phyloP scores from a whole-genome alignment of 192 early-diverging fungal genomes.

The Linderina pennispora region DNA sequence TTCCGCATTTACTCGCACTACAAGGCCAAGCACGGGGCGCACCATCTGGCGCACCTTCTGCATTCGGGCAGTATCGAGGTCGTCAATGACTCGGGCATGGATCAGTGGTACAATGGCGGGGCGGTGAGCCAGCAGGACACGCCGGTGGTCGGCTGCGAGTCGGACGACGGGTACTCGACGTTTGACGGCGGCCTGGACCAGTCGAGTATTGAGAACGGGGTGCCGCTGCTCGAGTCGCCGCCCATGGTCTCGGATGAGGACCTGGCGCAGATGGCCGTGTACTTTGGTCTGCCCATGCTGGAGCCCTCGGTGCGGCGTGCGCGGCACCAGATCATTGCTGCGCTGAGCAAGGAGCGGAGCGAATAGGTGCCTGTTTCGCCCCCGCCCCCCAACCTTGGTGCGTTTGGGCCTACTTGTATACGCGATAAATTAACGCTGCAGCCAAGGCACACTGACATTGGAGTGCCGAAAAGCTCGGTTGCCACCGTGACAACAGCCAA shows the following conservation, averaged over 20 bases:
- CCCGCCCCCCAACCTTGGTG: no score
- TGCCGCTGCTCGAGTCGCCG: conserved; percentile 18
- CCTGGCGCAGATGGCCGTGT: conserved; percentile 30
- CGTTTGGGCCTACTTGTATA: no score
- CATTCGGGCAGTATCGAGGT: conserved; percentile 28
- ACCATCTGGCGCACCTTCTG: conserved; percentile 31
- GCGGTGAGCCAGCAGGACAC: neutral
- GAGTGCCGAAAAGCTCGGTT: no score
- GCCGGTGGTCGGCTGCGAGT: conserved; percentile 2
- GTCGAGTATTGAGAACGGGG: conserved; percentile 21
- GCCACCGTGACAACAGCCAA: no score
- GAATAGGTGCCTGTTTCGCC: neutral
- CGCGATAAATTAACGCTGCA: no score
- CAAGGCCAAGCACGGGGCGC: conserved; percentile 61
- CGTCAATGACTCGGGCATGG: conserved; percentile 25
- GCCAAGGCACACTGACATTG: no score
- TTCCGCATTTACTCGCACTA: conserved; percentile 78
- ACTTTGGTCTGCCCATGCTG: conserved; percentile 42
- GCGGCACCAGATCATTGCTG: conserved; percentile 49
- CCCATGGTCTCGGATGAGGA: conserved; percentile 27
- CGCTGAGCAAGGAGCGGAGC: conserved; percentile 8
- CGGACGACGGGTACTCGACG: conserved; percentile 11
- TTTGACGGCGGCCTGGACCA: conserved; percentile 26
- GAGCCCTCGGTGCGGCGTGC: conserved; percentile 49
- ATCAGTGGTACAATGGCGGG: conserved; percentile 19